These are phyloP conservation scores for Volvox reticuliferus DNA, from an alignment of 139 green algal genomes.

Conservation along the genomic window DNA sequence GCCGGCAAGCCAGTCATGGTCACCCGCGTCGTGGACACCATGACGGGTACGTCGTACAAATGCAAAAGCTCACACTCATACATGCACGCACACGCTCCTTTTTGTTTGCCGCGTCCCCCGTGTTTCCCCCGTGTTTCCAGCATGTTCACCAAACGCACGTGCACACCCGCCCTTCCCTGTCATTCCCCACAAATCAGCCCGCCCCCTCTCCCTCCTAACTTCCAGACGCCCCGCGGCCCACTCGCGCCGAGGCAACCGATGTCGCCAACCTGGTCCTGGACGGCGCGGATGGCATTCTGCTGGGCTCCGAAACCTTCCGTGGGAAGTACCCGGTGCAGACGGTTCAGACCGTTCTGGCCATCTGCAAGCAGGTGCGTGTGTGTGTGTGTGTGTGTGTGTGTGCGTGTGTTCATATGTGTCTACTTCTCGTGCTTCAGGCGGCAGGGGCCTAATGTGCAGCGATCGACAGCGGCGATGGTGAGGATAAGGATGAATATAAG, in stretches of 20 bases:
- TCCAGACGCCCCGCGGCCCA: slow-evolving; percentile 71
- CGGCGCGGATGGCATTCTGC: slow-evolving; percentile 80
- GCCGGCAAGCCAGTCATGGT: slow-evolving; percentile 88
- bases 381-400: not conserved
- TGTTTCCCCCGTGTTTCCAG: too few relatives aligned
- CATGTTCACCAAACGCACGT: too few relatives aligned
- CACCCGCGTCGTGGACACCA: slow-evolving; percentile 94
- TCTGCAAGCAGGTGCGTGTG: slow-evolving; percentile 63
- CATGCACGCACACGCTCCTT: not conserved
- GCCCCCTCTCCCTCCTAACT: too few relatives aligned
- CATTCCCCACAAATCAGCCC: too few relatives aligned
- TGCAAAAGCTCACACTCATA: not conserved
- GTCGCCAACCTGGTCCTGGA: slow-evolving; percentile 96
- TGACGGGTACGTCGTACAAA: slow-evolving; percentile 68
- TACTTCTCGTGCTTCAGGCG: too few relatives aligned
- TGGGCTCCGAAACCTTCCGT: slow-evolving; percentile 90
- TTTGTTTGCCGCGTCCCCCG: too few relatives aligned
- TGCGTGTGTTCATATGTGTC: not conserved
- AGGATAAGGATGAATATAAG: too few relatives aligned
- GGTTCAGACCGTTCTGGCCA: slow-evolving; percentile 65
- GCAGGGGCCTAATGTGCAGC: too few relatives aligned
- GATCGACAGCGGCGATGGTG: too few relatives aligned
- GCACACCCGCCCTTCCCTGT: too few relatives aligned
- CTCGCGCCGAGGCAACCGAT: slow-evolving; percentile 90
- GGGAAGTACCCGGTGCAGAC: slow-evolving; percentile 69